Evolutionary conservation across 2,329 filamentous ascomycete species (phyloP).

Genomic region (Diaporthe ampelina): DNA sequence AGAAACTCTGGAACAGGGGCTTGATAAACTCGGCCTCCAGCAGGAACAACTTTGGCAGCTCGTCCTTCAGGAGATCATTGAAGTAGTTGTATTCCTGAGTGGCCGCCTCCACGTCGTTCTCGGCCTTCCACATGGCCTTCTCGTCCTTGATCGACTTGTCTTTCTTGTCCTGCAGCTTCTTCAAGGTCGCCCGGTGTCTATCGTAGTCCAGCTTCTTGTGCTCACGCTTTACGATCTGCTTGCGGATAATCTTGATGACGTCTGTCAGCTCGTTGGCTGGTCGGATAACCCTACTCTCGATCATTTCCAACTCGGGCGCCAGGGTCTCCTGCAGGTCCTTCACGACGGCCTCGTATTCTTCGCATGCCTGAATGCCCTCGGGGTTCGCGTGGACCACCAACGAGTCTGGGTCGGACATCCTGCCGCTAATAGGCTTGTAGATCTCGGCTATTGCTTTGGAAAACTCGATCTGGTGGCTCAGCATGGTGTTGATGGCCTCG

Average conservation of each 20-base stretch:
- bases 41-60: slow-evolving; percentile 91
- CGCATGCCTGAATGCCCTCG: slow-evolving; percentile 93
- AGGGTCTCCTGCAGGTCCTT: slow-evolving; percentile 90
- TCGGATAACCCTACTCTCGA: slow-evolving; percentile 89
- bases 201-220: slow-evolving; percentile 99
- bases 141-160: slow-evolving; percentile 97
- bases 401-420: slow-evolving; percentile 92
- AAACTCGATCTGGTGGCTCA: slow-evolving; percentile 97
- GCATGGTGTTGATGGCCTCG: slow-evolving; percentile 97
- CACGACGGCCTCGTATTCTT: slow-evolving; percentile 95
- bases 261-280: slow-evolving; percentile 94
- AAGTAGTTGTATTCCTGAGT: slow-evolving; percentile 98
- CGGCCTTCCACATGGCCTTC: slow-evolving; percentile 95
- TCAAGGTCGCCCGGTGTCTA: slow-evolving; percentile 83
- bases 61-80: slow-evolving; percentile 96
- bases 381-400: slow-evolving; percentile 86
- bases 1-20: slow-evolving; percentile 98
- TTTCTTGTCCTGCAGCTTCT: slow-evolving; percentile 98
- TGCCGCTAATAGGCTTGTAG: slow-evolving; percentile 97
- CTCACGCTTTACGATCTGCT: slow-evolving; percentile 88
- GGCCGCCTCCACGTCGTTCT: slow-evolving; percentile 89
- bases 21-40: slow-evolving; percentile 96
- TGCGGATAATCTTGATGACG: slow-evolving; percentile 95
- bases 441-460: slow-evolving; percentile 95
- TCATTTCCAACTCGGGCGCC: slow-evolving; percentile 96